Evolutionary conservation across 164 flowering plant species (phyloP).

Genomic region (Tetrastigma voinierianum): DNA sequence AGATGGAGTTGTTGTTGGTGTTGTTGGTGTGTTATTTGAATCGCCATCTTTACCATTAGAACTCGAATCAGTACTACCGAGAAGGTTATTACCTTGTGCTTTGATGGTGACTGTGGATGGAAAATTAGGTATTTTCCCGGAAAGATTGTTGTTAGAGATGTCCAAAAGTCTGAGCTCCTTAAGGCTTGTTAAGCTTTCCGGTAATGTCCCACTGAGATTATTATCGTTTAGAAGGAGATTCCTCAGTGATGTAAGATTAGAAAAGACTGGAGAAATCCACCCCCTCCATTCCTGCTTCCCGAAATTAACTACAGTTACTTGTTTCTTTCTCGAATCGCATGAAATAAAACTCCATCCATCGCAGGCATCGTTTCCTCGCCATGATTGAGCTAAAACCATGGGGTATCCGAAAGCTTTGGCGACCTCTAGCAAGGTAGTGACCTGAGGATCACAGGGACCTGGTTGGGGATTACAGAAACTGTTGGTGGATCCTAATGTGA

Average conservation of each 20-base stretch:
- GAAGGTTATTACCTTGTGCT: conserved; percentile 33
- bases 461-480: conserved; percentile 41
- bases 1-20: not conserved
- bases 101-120: conserved; percentile 22
- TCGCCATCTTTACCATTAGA: no score
- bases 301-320: conserved; percentile 35
- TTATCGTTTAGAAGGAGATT: conserved; percentile 48
- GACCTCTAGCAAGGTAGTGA: conserved; percentile 40
- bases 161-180: conserved; percentile 39
- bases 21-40: no score
- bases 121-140: conserved; percentile 43
- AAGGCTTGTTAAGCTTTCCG: conserved; percentile 34
- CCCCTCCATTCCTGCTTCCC: conserved; percentile 38
- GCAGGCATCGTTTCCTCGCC: conserved; percentile 66
- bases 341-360: conserved; percentile 37
- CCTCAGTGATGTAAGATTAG: conserved; percentile 40
- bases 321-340: conserved; percentile 38
- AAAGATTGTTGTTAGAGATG: conserved; percentile 57
- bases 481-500: conserved; percentile 24
- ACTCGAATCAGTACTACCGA: conserved; percentile 27
- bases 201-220: conserved; percentile 46
- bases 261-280: conserved; percentile 50
- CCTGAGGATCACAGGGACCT: conserved; percentile 59
- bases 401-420: conserved; percentile 58
- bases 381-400: conserved; percentile 35